Conservation (phyloP, 345 rosid genomes). For the Moricandia arvensis region DNA sequence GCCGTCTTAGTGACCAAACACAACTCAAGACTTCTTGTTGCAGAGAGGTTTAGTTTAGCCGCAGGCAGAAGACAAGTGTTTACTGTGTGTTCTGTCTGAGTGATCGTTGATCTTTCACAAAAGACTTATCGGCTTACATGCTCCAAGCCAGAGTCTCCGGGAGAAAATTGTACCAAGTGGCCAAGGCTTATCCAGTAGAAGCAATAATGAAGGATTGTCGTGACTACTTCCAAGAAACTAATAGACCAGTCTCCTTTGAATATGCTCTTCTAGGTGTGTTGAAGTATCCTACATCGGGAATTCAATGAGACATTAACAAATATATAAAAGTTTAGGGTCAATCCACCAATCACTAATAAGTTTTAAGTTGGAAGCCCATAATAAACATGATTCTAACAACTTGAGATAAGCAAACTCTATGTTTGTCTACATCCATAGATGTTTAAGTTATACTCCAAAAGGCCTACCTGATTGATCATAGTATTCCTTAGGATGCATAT, state of each 20-base stretch:
- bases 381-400: too few relatives aligned
- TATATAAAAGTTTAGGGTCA: too few relatives aligned
- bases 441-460: too few relatives aligned
- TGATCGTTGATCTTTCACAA: constrained; percentile 13
- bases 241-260: constrained; percentile 84
- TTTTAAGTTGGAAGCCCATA: too few relatives aligned
- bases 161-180: constrained; percentile 93
- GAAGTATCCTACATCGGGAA: too few relatives aligned
- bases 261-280: constrained; percentile 80
- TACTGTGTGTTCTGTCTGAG: neutral
- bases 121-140: constrained; percentile 71
- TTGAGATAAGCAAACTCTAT: too few relatives aligned
- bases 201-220: constrained; percentile 92
- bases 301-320: too few relatives aligned
- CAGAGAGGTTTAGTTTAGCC: constrained; percentile 41
- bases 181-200: constrained; percentile 87
- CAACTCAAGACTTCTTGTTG: constrained; percentile 10
- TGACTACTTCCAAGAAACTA: constrained; percentile 79
- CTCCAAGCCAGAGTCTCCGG: constrained; percentile 86
- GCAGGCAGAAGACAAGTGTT: constrained; percentile 33
- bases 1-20: constrained; percentile 20
- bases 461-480: neutral
- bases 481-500: neutral
- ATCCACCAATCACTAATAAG: too few relatives aligned
- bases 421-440: neutral